Base-by-base conservation (phyloP, 1,284 basidiomycete species). In the Puccinia sorghi region DNA sequence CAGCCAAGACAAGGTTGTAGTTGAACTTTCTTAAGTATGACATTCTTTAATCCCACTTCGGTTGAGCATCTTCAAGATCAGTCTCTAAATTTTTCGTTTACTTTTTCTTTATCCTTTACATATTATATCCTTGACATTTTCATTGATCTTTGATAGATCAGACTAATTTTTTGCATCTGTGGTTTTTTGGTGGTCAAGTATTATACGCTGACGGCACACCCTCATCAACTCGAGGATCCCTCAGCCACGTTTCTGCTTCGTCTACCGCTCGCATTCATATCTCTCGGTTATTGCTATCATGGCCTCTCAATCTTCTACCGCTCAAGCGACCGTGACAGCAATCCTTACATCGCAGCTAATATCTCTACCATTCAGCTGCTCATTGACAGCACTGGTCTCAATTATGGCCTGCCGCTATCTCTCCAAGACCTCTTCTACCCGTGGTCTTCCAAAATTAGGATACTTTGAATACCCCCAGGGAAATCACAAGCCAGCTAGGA, bases 81-180 rank as follows among this genome's bases (percentile, higher is more conserved):
- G 32, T n/a, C 37, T 63, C 13, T 37, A 17, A 27, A 48, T 50
- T 67, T 27, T 5, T 15, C 64, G 32, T 48, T 67, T 67, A 43
- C 39, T 11, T 4, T 67, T 46, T 48, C 25, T n/a, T 67, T 43
- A 27, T 67, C 46, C 39, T 67, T 2, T 32, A 32, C 2, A 32
- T 48, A 17, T 43, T 27, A 48, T 27, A 48, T n/a, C 50, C 15
- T 46, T 46, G 15, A 46, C 32, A 32, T 32, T 46, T 57, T 57
- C 22, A 17, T 52, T 57, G 61, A 50, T 67, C 64, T 67, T 67
- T 48, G 64, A 67, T 27, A 67, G 64, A 67, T 67, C 64, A 32
- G 32, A 32, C 32, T 48, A 48, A 48, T 41, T 67, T 46, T 15
- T 67, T 67, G 22, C 46, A 27, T 46, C 22, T 20, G 59, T 63